A percentile compares a stretch with the other conserved stretches of the same genome.
These are phyloP conservation scores for Lolium multiflorum DNA, from an alignment of 176 grass and related monocot species.

Conservation along the genomic window DNA sequence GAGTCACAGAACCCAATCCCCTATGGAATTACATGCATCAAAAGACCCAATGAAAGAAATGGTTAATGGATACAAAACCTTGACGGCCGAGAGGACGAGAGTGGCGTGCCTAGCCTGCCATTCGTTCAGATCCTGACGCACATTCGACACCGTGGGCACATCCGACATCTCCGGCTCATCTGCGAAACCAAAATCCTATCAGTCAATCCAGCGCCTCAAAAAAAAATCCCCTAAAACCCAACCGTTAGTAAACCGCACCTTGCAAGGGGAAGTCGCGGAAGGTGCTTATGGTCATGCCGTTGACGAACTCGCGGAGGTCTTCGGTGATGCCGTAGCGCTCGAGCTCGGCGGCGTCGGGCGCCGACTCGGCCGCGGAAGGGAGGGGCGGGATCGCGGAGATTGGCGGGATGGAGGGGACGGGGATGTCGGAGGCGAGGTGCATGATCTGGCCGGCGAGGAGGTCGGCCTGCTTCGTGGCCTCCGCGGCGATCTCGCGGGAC, in stretches of 20 bases:
- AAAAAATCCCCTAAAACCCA: constrained; percentile 43
- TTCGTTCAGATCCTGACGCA: constrained; percentile 97
- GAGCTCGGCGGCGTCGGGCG: constrained; percentile 54
- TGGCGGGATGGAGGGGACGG: constrained; percentile 64
- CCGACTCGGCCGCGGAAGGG: constrained; percentile 38
- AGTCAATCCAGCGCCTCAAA: constrained; percentile 10
- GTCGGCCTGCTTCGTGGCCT: constrained; percentile 96
- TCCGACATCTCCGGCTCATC: constrained; percentile 78
- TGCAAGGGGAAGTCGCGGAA: constrained; percentile 95
- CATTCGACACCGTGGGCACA: constrained; percentile 86
- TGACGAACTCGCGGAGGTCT: constrained; percentile 93
- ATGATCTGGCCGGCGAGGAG: constrained; percentile 94
- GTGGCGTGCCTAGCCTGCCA: constrained; percentile 94
- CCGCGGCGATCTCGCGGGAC: constrained; percentile 84
- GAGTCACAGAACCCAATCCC: neutral
- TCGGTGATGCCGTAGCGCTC: constrained; percentile 77
- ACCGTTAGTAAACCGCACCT: constrained; percentile 51
- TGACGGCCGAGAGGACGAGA: constrained; percentile 86
- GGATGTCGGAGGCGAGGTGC: constrained; percentile 80
- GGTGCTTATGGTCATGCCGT: constrained; percentile 88
- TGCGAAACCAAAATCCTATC: constrained; percentile 32
- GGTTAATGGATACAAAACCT: constrained; percentile 56
- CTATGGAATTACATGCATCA: constrained; percentile 14
- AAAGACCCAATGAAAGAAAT: constrained; percentile 26
- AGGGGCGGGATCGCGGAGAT: constrained; percentile 63